phyloP scores from a whole-genome alignment of 345 rosid species.

The Xanthoceras sorbifolium region DNA sequence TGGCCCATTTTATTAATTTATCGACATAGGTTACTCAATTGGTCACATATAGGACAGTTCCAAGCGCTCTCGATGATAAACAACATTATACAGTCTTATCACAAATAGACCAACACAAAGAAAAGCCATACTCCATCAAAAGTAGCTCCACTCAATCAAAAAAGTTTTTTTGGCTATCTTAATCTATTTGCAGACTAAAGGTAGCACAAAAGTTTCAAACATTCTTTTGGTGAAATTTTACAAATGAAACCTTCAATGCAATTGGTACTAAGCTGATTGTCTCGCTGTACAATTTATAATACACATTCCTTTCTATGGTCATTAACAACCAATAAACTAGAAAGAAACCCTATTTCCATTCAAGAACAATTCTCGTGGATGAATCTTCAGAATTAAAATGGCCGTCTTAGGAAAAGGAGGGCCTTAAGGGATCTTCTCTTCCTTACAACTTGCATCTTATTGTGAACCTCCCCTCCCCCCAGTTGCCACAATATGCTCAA shows the following conservation, averaged over 20 bases:
- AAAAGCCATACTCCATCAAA: neutral
- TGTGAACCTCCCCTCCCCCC: neutral
- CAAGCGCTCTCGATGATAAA: neutral
- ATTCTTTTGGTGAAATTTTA: neutral
- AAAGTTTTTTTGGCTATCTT: neutral
- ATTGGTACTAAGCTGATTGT: neutral
- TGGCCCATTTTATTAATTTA: neutral
- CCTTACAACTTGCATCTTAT: neutral
- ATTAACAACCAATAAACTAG: neutral
- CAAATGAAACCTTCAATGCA: neutral
- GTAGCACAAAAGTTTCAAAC: neutral
- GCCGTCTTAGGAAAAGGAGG: neutral
- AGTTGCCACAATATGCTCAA: neutral
- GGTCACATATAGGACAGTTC: neutral
- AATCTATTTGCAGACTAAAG: neutral
- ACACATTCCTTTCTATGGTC: neutral
- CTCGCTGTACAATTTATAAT: neutral
- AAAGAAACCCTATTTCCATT: neutral
- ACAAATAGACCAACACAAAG: neutral
- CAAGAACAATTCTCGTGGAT: neutral
- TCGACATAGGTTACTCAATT: neutral
- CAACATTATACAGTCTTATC: neutral
- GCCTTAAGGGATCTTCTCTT: neutral
- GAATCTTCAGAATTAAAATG: neutral
- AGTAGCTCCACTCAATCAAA: conserved; percentile 3